Evolutionary conservation across 2,329 filamentous ascomycete species (phyloP).

Genomic region (Decorospora gaudefroyi): DNA sequence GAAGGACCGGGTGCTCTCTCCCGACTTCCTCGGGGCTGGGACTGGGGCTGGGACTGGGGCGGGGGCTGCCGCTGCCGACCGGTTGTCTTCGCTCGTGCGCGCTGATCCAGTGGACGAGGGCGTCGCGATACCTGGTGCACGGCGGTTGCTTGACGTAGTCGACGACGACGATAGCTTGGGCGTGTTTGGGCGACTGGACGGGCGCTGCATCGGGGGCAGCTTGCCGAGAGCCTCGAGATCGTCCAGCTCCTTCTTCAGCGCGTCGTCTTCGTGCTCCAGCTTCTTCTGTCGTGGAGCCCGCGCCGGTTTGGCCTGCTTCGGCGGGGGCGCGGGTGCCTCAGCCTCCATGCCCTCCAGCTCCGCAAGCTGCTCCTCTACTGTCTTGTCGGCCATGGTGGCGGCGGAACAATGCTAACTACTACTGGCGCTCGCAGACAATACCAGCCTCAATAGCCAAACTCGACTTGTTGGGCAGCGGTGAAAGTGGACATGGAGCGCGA

Average conservation of each 20-base stretch:
- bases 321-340: conserved; percentile 41
- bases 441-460: not conserved
- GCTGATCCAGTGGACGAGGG: conserved; percentile 49
- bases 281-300: conserved; percentile 52
- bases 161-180: conserved; percentile 65
- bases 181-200: conserved; percentile 73
- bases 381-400: conserved; percentile 46
- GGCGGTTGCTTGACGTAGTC: conserved; percentile 49
- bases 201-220: conserved; percentile 61
- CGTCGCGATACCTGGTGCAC: conserved; percentile 40
- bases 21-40: conserved; percentile 71
- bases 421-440: conserved; percentile 3
- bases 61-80: no score
- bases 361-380: conserved; percentile 55
- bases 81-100: conserved; percentile 68
- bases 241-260: conserved; percentile 85
- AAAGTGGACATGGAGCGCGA: not conserved
- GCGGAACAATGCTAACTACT: not conserved
- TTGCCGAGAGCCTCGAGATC: conserved; percentile 62
- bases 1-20: conserved; percentile 73
- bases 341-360: conserved; percentile 47
- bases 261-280: conserved; percentile 63
- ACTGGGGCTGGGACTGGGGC: no score
- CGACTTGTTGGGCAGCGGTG: not conserved
- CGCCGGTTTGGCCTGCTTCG: conserved; percentile 49